These are phyloP conservation scores for Cenchrus purpureus DNA, from an alignment of 176 grass and related monocot species.

Conservation along the genomic window DNA sequence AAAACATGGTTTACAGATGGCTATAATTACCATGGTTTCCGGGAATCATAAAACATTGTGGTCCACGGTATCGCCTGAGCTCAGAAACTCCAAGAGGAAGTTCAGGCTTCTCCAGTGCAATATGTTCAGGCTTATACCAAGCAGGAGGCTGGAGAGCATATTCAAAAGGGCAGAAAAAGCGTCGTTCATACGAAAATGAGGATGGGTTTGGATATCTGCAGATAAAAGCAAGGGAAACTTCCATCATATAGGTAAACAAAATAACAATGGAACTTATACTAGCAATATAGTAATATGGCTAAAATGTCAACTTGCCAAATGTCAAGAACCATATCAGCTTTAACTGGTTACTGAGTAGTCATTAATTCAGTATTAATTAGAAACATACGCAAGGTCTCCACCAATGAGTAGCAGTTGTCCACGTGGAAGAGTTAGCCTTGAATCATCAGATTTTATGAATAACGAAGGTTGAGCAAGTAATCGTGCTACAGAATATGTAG, in stretches of 20 bases:
- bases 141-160: slow-evolving; percentile 92
- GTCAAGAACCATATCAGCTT: slow-evolving; percentile 20
- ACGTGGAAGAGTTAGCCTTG: slow-evolving; percentile 50
- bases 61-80: slow-evolving; percentile 68
- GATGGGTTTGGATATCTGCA: slow-evolving; percentile 95
- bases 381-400: slow-evolving; percentile 73
- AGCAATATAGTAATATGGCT: slow-evolving; percentile 9
- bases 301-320: slow-evolving; percentile 11
- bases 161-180: slow-evolving; percentile 94
- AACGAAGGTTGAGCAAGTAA: slow-evolving; percentile 81
- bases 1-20: neutral
- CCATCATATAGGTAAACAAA: slow-evolving; percentile 31
- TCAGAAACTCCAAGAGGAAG: slow-evolving; percentile 88
- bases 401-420: slow-evolving; percentile 71
- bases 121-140: slow-evolving; percentile 87
- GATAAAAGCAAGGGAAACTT: slow-evolving; percentile 15
- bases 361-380: neutral
- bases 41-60: slow-evolving; percentile 96
- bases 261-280: neutral
- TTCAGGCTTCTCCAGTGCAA: slow-evolving; percentile 92
- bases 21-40: slow-evolving; percentile 86
- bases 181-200: slow-evolving; percentile 86
- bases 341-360: slow-evolving; percentile 22
- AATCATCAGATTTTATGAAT: slow-evolving; percentile 55
- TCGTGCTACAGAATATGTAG: slow-evolving; percentile 82